Evolutionary conservation across 345 rosid genomes (phyloP), one percentile per base, ranked within the genome.

Genomic region (Boechera retrofracta): DNA sequence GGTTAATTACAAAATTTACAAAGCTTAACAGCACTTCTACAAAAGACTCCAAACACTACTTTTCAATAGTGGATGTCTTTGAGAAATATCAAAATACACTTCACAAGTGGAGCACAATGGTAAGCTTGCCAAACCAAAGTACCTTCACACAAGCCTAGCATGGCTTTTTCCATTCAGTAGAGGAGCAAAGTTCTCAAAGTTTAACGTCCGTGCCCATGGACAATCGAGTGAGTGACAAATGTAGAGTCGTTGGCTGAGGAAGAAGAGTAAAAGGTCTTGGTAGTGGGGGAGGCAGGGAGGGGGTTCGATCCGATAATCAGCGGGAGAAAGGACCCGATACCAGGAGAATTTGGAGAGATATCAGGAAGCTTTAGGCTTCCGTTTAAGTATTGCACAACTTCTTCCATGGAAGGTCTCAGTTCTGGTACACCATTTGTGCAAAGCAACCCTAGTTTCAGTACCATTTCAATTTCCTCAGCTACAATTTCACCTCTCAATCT

Each of bases 401-500:
- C 72, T 16, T 57, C 54, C 72, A 77, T 77, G 2, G 76, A 63
- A 56, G 91, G 91, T 79, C 86, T 79, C 1, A 67, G 21, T n/a
- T 47, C 81, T 4, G 85, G 71, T 28, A 55, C 60, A 12, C 39
- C 18, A 41, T 77, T 79, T 42, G 60, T 67, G 72, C 86, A 86
- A 44, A 84, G 49, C 48, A 84, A 36, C 2, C 89, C 87, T 31
- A 84, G 71, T 51, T 76, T 82, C 73, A 86, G 24, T 16, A 84
- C 86, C 75, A 78, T 16, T 49, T 80, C 86, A 45, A 84, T 64
- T 73, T 86, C 86, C 63, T 80, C 87, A 55, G 41, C 82, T 1
- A 13, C 77, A 41, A 79, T 75, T 52, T 84, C 83, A 39, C 56
- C 74, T 38, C 69, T 75, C 56, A 84, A 11, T 58, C 80, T 76